These are phyloP conservation scores for Starmerella stellata DNA, from an alignment of 805 yeast species.

Conservation along the genomic window DNA sequence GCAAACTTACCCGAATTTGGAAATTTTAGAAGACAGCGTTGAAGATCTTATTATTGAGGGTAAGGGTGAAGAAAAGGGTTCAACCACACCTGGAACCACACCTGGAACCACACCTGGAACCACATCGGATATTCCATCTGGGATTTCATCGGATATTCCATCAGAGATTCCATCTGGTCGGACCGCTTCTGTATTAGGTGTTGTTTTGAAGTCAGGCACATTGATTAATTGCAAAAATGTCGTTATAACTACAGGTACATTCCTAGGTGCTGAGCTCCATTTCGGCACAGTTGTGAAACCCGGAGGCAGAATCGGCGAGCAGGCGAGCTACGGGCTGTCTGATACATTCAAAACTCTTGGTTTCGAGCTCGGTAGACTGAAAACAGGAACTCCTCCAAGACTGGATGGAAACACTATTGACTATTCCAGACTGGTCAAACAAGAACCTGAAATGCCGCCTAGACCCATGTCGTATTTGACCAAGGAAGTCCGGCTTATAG, in stretches of 20 bases:
- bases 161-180: too few species aligned
- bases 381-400: conserved; percentile 96
- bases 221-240: conserved; percentile 46
- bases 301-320: conserved; percentile 87
- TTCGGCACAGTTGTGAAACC: conserved; percentile 66
- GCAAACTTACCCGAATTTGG: conserved; percentile 32
- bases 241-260: conserved; percentile 89
- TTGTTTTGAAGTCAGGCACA: conserved; percentile 49
- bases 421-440: conserved; percentile 42
- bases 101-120: too few species aligned
- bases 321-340: conserved; percentile 76
- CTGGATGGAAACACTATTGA: conserved; percentile 55
- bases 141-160: too few species aligned
- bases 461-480: conserved; percentile 79
- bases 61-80: conserved; percentile 10
- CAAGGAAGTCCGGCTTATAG: conserved; percentile 40
- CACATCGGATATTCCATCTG: too few species aligned
- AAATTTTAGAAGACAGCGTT: conserved; percentile 55
- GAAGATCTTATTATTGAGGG: conserved; percentile 58
- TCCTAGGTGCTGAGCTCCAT: conserved; percentile 85
- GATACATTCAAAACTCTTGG: conserved; percentile 57
- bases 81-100: too few species aligned
- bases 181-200: conserved; percentile 65
- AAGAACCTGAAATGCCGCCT: conserved; percentile 69
- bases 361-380: conserved; percentile 69